Percentiles rank a stretch among this genome's conserved stretches.
Evolutionary conservation across 192 early-diverging fungal species (phyloP).

Genomic region (Coemansia sp.): DNA sequence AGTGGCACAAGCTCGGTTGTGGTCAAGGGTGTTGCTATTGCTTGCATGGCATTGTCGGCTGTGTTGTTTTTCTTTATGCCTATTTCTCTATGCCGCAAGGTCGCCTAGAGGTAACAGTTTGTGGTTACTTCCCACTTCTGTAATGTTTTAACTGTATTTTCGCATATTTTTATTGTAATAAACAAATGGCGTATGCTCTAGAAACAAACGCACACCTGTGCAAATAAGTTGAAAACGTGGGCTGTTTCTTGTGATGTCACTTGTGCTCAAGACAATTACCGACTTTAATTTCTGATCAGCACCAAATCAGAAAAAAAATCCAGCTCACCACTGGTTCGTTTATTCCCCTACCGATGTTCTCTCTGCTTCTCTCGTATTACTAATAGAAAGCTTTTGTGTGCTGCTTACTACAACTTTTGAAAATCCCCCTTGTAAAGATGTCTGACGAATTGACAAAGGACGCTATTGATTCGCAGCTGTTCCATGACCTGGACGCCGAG

Average conservation of each 20-base stretch:
- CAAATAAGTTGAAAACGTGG: too few species aligned
- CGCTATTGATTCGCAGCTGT: conserved; percentile 45
- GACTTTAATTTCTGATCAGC: too few species aligned
- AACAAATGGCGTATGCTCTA: too few species aligned
- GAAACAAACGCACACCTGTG: too few species aligned
- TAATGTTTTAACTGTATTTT: too few species aligned
- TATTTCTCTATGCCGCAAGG: not conserved
- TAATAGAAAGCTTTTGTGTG: not conserved
- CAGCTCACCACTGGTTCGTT: too few species aligned
- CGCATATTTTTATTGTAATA: too few species aligned
- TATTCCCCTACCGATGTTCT: not conserved
- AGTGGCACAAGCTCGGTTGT: not conserved
- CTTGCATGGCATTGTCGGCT: conserved; percentile 1
- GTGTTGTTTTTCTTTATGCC: not conserved
- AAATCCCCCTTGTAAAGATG: not conserved
- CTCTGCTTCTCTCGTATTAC: not conserved
- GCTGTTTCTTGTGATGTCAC: too few species aligned
- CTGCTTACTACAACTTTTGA: not conserved
- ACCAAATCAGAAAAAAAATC: too few species aligned
- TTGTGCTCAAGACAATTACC: too few species aligned
- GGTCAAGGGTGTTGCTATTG: conserved; percentile 4
- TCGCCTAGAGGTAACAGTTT: too few species aligned
- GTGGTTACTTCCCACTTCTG: too few species aligned
- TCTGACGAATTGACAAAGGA: not conserved
- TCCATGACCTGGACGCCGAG: conserved; percentile 66